Conservation (phyloP, 2,329 filamentous ascomycete genomes). For the Scopulariopsis brevicaulis region DNA sequence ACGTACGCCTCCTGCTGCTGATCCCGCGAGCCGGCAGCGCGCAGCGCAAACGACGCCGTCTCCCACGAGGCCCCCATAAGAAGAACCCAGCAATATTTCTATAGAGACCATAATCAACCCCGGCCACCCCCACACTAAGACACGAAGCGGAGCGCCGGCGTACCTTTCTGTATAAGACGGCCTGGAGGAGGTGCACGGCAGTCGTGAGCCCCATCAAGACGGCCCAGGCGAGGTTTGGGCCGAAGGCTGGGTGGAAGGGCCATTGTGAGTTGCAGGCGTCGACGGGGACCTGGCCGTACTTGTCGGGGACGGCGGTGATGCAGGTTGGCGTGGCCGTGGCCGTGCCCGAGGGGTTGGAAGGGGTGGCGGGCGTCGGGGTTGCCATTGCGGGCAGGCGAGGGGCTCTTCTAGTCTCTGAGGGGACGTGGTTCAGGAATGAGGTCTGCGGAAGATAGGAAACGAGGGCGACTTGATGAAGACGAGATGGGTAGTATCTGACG, state of each 20-base stretch:
- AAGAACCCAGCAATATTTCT: slow-evolving; percentile 25
- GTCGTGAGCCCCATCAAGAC: slow-evolving; percentile 17
- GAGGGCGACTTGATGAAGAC: neutral
- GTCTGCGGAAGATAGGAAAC: neutral
- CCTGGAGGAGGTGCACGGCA: slow-evolving; percentile 15
- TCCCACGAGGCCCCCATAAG: slow-evolving; percentile 28
- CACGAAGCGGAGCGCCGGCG: neutral
- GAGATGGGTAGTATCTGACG: neutral
- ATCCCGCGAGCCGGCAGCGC: slow-evolving; percentile 20
- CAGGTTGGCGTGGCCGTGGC: slow-evolving; percentile 8
- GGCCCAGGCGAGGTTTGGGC: slow-evolving; percentile 19
- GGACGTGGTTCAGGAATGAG: neutral
- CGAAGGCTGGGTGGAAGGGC: slow-evolving; percentile 19
- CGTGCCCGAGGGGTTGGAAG: slow-evolving; percentile 1
- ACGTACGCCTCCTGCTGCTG: slow-evolving; percentile 22
- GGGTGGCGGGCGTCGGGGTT: neutral
- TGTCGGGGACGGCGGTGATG: slow-evolving; percentile 18
- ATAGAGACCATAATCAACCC: neutral
- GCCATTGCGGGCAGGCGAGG: neutral
- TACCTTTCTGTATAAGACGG: slow-evolving; percentile 19
- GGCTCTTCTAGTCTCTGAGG: neutral
- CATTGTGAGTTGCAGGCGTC: slow-evolving; percentile 21
- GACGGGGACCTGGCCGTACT: slow-evolving; percentile 18
- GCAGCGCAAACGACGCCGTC: slow-evolving; percentile 22
- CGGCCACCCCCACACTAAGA: neutral